Conservation (phyloP, 1,139 yeast genomes). For the Taiozyma sp. region DNA sequence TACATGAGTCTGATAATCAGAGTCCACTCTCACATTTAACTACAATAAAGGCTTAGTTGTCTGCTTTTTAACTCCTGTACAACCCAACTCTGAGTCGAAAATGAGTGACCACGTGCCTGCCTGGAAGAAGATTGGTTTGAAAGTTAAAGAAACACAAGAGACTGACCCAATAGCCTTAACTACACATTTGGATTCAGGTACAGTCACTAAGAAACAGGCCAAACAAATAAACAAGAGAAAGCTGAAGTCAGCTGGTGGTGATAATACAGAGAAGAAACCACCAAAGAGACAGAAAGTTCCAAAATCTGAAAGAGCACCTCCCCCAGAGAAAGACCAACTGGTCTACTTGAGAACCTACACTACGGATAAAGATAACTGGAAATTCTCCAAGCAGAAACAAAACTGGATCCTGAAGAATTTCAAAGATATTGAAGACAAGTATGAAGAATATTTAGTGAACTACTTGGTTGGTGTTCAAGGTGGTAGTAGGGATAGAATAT, state of each 20-base stretch:
- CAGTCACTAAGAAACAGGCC: constrained; percentile 41
- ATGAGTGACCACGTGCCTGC: constrained; percentile 59
- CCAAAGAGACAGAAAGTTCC: constrained; percentile 77
- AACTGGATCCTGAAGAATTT: constrained; percentile 84
- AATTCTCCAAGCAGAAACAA: constrained; percentile 90
- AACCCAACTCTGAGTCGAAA: not conserved
- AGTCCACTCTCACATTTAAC: too few relatives aligned
- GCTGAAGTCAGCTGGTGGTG: constrained; percentile 15
- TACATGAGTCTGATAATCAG: too few relatives aligned
- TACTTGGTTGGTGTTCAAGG: constrained; percentile 76
- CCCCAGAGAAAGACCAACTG: constrained; percentile 80
- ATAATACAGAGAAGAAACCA: constrained; percentile 40
- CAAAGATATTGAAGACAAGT: constrained; percentile 48
- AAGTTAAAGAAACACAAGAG: constrained; percentile 22
- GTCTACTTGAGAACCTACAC: constrained; percentile 66
- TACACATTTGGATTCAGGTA: constrained; percentile 42
- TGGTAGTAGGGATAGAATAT: constrained; percentile 57
- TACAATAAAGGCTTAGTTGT: not conserved
- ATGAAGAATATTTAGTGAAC: constrained; percentile 46
- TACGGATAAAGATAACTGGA: constrained; percentile 67
- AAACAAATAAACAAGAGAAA: constrained; percentile 40
- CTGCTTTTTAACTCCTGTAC: not conserved
- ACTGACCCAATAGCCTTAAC: constrained; percentile 34
- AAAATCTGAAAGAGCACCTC: constrained; percentile 65
- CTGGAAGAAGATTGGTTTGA: constrained; percentile 83